Percentiles rank a stretch among this genome's conserved stretches.
These are phyloP conservation scores for Candolleomyces eurysporus DNA, from an alignment of 768 basidiomycete species.

Conservation along the genomic window DNA sequence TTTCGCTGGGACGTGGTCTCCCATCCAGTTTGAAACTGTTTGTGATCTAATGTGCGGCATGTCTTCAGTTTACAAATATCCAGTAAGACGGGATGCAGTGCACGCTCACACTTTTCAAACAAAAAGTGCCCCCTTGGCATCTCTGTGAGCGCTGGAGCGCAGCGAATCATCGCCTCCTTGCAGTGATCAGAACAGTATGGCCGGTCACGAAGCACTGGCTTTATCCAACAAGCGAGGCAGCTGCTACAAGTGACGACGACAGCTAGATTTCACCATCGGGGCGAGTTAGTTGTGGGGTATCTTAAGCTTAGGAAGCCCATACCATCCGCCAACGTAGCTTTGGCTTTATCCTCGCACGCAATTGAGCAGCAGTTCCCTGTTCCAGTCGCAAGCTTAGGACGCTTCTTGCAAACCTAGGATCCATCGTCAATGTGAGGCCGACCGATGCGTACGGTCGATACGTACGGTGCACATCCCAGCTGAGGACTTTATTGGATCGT, in stretches of 20 bases:
- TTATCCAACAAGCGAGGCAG: constrained; percentile 26
- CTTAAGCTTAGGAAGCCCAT: neutral
- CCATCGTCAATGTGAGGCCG: neutral
- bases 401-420: constrained; percentile 17
- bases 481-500: neutral
- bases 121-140: constrained; percentile 24
- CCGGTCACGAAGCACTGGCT: neutral
- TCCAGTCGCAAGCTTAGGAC: constrained; percentile 16
- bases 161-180: constrained; percentile 1
- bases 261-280: neutral
- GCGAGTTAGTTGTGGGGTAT: neutral
- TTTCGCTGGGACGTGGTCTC: neutral
- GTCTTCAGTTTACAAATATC: constrained; percentile 4
- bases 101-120: constrained; percentile 18
- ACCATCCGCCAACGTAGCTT: neutral
- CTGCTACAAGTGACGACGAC: constrained; percentile 16
- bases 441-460: constrained; percentile 1
- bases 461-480: constrained; percentile 6
- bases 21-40: constrained; percentile 9
- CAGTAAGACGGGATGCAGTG: neutral
- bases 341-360: constrained; percentile 20
- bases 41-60: neutral
- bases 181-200: constrained; percentile 21
- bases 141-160: constrained; percentile 23
- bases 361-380: constrained; percentile 23